Evolutionary conservation across 305 asterid species (phyloP), one percentile per base, ranked within the genome.

Genomic region (Fraxinus albicans): DNA sequence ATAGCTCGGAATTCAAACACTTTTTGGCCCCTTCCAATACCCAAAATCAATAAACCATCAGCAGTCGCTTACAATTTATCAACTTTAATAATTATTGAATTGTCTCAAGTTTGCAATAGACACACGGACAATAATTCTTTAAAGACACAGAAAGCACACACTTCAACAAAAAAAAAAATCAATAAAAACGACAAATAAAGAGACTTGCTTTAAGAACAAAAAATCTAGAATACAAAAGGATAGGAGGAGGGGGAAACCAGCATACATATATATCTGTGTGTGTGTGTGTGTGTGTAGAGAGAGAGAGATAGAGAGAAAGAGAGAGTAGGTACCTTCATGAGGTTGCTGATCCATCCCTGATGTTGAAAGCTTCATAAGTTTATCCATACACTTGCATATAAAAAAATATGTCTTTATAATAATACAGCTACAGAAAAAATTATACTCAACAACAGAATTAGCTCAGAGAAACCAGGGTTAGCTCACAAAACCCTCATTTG

Each of bases 301-400:
- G 55, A 47, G 55, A 38, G 44, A 38, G 40, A 36, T 1, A 35
- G 8, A 38, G 44, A 44, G 55, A 47, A 1, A 47, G 55, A 47
- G 55, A 44, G 55, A 44, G 55, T 34, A 38, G 88, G 84, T 88
- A 95, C 99, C 99, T 93, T 94, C 98, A 85, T 90, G 96, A 90
- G 90, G 85, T 84, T 91, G 99, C 91, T 95, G 98, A 93, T 96
- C 92, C 95, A 93, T 89, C 85, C 95, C 96, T 92, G 98, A 93
- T 91, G 99, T 91, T 91, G 99, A 95, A 93, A 94, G 96, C 94
- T 95, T 95, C 98, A 93, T 94, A 78, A 67, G 89, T 81, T 85
- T 84, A 81, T 55, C 87, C 87, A 82, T 84, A 63, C 86, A 85
- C 85, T 84, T 84, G 78, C 77, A 75, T 80, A 83, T 58, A 82